Evolutionary conservation across 2,329 filamentous ascomycete genomes (phyloP), one percentile per base, ranked within the genome.

Genomic region (Colletotrichum plurivorum): DNA sequence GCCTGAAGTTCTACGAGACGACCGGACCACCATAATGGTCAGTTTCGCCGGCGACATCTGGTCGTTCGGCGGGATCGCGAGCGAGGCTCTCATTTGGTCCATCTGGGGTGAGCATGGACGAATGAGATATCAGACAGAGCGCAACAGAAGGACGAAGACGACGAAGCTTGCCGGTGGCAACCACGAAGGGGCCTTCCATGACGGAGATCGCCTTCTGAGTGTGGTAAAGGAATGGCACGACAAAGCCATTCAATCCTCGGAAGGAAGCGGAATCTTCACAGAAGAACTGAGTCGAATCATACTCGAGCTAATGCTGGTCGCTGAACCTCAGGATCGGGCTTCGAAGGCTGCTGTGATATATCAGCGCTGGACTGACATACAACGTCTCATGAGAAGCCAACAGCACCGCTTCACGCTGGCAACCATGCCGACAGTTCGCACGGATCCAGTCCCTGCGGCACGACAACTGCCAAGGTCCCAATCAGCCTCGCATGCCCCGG

Each of bases 121-220:
- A 6, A 12, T 5, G 1, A 15, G 5, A 1, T 63, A 63, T 3
- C 61, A 63, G 10, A 3, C n/a, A 43, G 61, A 56, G 7, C 43
- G 61, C 2, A 16, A 41, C 0, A 5, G 5, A 4, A 16, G 4
- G 0, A 63, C 61, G 2, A 16, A 5, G 4, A 10, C 15, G 4
- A 49, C 49, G 4, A 9, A 8, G 4, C 10, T 63, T 12, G 20
- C 41, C 1, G 61, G 52, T 0, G 61, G 61, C 0, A 41, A 2
- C 7, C 61, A 63, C 9, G 43, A 51, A 22, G 61, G 61, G 8
- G 61, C 61, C 2, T 63, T 63, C 10, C 52, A 63, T 5, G 61
- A 63, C 10, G 61, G 61, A 1, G 43, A 56, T 2, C 4, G 59
- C 10, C 36, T 62, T 12, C 6, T 62, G 9, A 2, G n/a, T 4